These are phyloP conservation scores for Colletotrichum sp. DNA, from an alignment of 2,329 filamentous ascomycete species.

Conservation along the genomic window DNA sequence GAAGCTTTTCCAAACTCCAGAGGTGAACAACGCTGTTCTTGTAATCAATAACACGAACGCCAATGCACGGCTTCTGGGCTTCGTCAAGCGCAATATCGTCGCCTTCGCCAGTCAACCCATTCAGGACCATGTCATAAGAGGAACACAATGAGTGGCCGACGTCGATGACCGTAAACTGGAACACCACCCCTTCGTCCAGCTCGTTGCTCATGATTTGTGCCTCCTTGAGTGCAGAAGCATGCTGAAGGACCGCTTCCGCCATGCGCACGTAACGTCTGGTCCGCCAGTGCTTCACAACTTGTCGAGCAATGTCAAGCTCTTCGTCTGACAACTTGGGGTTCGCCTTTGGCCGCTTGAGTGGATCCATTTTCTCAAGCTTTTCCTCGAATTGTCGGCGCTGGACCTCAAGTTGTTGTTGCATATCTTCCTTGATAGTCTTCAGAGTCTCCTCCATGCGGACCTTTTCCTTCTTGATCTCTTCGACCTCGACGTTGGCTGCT, in stretches of 20 bases:
- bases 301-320: conserved; percentile 74
- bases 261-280: conserved; percentile 88
- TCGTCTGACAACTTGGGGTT: conserved; percentile 71
- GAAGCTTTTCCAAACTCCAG: conserved; percentile 94
- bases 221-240: conserved; percentile 88
- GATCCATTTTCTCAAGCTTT: conserved; percentile 79
- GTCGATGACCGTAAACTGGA: conserved; percentile 94
- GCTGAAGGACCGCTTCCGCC: conserved; percentile 89
- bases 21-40: conserved; percentile 84
- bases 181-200: conserved; percentile 89
- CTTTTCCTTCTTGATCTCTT: conserved; percentile 85
- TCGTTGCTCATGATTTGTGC: conserved; percentile 98
- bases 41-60: conserved; percentile 89
- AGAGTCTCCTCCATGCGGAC: conserved; percentile 84
- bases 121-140: conserved; percentile 95
- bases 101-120: conserved; percentile 86
- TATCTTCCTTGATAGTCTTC: conserved; percentile 80
- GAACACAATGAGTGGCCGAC: conserved; percentile 87
- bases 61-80: conserved; percentile 87
- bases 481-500: conserved; percentile 77
- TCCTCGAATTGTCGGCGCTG: conserved; percentile 87
- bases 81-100: conserved; percentile 82
- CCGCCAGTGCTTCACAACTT: conserved; percentile 77
- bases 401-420: conserved; percentile 82
- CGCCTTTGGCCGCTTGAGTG: conserved; percentile 64